phyloP scores from a whole-genome alignment of 2,329 filamentous ascomycete genomes.

The Talaromyces sp. region DNA sequence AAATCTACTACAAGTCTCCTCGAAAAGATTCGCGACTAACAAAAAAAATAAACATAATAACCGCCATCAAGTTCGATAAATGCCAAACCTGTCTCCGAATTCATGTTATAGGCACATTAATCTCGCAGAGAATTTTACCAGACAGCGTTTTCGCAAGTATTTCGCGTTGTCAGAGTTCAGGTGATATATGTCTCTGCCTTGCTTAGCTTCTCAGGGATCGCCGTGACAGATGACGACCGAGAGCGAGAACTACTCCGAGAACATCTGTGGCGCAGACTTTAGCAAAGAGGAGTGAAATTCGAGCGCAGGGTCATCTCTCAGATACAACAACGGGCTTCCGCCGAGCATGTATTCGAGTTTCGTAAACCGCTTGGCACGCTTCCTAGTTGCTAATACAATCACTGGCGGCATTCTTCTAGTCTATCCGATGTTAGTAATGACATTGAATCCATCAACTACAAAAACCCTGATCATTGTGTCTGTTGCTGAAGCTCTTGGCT shows the following conservation, averaged over 20 bases:
- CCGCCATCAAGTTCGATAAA: not conserved
- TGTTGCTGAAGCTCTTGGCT: not conserved
- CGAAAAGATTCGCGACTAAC: not conserved
- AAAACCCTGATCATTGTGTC: not conserved
- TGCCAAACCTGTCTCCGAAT: not conserved
- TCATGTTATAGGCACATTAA: not conserved
- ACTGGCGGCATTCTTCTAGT: not conserved
- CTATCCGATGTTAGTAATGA: not conserved
- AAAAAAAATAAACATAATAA: not conserved
- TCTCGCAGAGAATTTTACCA: not conserved
- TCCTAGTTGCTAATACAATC: not conserved
- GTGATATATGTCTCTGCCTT: not conserved
- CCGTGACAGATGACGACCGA: not conserved
- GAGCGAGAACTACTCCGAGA: not conserved
- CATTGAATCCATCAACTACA: not conserved
- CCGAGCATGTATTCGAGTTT: not conserved
- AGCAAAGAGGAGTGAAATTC: not conserved
- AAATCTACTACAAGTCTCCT: not conserved
- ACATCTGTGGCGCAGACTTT: not conserved
- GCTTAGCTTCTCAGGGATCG: not conserved
- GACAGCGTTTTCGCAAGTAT: not conserved
- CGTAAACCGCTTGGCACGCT: not conserved
- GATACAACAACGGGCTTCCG: not conserved
- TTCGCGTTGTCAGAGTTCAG: not conserved
- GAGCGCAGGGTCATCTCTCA: not conserved